These are phyloP conservation scores for Ophiostoma triangulosporum DNA, from an alignment of 2,329 filamentous ascomycete genomes.

Conservation along the genomic window DNA sequence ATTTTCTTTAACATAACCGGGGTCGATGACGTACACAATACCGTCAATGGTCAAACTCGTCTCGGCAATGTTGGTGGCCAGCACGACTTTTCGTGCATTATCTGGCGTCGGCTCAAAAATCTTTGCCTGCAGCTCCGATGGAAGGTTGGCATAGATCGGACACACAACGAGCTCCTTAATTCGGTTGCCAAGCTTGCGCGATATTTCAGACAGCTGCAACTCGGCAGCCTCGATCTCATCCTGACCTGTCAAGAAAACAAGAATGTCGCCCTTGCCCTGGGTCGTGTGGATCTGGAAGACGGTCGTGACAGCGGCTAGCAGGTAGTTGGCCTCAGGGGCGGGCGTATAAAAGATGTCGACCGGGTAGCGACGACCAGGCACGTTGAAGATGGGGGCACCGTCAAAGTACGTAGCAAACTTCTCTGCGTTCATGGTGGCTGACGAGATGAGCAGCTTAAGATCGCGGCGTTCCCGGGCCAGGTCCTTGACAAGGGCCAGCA, in stretches of 20 bases:
- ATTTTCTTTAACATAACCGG: slow-evolving; percentile 91
- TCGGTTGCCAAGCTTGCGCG: slow-evolving; percentile 70
- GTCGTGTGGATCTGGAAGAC: slow-evolving; percentile 91
- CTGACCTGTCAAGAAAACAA: slow-evolving; percentile 90
- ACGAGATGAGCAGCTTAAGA: slow-evolving; percentile 81
- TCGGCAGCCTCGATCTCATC: slow-evolving; percentile 91
- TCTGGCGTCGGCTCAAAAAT: slow-evolving; percentile 90
- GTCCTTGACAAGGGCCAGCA: slow-evolving; percentile 81
- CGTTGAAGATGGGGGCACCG: slow-evolving; percentile 85
- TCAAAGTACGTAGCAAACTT: slow-evolving; percentile 90
- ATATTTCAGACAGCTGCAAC: slow-evolving; percentile 71
- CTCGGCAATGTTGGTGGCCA: slow-evolving; percentile 95
- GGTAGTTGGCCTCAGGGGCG: slow-evolving; percentile 85
- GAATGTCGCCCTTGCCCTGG: slow-evolving; percentile 72
- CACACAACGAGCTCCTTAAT: slow-evolving; percentile 79
- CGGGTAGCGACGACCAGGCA: slow-evolving; percentile 76
- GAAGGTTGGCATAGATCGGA: slow-evolving; percentile 88
- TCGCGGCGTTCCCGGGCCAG: slow-evolving; percentile 71
- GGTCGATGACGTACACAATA: slow-evolving; percentile 91
- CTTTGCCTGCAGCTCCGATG: slow-evolving; percentile 77
- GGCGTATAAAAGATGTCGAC: slow-evolving; percentile 87
- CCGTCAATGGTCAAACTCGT: slow-evolving; percentile 92
- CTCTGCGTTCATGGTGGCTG: slow-evolving; percentile 85
- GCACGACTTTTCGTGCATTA: slow-evolving; percentile 74
- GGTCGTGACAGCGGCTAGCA: slow-evolving; percentile 81